Base-by-base conservation (phyloP, 2,329 filamentous ascomycete species). In the Hypocreales sp. region DNA sequence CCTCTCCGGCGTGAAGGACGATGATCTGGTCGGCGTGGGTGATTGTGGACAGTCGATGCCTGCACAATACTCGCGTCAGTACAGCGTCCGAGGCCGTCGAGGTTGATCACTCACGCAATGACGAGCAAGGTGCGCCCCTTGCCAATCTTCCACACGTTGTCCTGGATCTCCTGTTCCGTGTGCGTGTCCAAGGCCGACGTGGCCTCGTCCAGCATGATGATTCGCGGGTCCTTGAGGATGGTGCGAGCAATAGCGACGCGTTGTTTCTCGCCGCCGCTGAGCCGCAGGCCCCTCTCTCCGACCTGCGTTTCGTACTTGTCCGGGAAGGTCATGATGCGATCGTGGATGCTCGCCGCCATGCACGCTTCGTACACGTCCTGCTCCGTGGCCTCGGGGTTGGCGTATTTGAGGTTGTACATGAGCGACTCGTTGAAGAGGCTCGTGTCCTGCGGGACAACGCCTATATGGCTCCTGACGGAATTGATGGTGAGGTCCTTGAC, bases 361-460 rank as follows among this genome's bases (percentile, higher is more conserved):
- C 84, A 93, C 9, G 86, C 86, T 24, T 71, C 72, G 42, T 73
- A 79, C 2, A 93, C 74, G 16, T 93, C 74, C 39, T 87, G 79
- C 32, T 92, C 76, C 1, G 79, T 79, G 8, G 79, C 83, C 16
- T 67, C 53, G 23, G 81, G 80, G 37, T 87, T 87, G 33, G 86
- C 84, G 47, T 94, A 93, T 48, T 75, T 79, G 34, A 94, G 61
- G 46, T 94, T 94, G 57, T 92, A 93, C 82, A 93, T 90, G 36
- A 94, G 59, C 1, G 79, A 79, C 50, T 93, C 86, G 48, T 93
- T 93, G 65, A 94, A 94, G 24, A 94, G 62, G 5, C 92, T 80
- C 5, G 87, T 94, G 44, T 98, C 90, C 51, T 98, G 90, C 1
- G 90, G 90, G 6, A 98, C 90, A 23, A 98, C 87, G 15, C 90